These are phyloP conservation scores for Scedosporium aurantiacum DNA, from an alignment of 2,329 filamentous ascomycete species.

Conservation along the genomic window DNA sequence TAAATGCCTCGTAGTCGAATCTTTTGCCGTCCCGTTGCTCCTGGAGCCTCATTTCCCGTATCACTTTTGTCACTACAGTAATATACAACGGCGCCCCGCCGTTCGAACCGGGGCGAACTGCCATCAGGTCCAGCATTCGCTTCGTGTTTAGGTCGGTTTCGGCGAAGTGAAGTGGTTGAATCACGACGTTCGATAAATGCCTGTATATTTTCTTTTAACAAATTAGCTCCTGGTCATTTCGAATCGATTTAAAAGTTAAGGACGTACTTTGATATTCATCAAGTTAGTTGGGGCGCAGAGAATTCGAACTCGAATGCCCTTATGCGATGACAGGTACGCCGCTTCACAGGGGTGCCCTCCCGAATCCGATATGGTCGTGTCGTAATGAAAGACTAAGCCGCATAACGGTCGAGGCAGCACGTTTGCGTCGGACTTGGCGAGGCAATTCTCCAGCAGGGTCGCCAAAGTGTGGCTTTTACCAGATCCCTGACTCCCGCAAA, in stretches of 20 bases:
- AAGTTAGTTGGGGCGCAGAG: slow-evolving; percentile 45
- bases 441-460: slow-evolving; percentile 45
- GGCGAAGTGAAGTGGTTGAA: slow-evolving; percentile 40
- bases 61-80: slow-evolving; percentile 40
- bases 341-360: slow-evolving; percentile 47
- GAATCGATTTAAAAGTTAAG: background rate
- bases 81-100: slow-evolving; percentile 46
- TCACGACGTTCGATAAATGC: slow-evolving; percentile 28
- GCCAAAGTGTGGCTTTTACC: slow-evolving; percentile 53
- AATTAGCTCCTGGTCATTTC: too few relatives aligned
- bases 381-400: slow-evolving; percentile 55
- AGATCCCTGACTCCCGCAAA: slow-evolving; percentile 53
- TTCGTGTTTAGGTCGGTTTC: slow-evolving; percentile 43
- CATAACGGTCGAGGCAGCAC: slow-evolving; percentile 40
- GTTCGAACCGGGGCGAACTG: slow-evolving; percentile 23
- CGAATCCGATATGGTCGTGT: slow-evolving; percentile 38
- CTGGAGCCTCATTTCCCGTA: slow-evolving; percentile 41
- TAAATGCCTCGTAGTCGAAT: slow-evolving; percentile 43
- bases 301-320: slow-evolving; percentile 35
- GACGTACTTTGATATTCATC: slow-evolving; percentile 23
- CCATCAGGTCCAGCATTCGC: slow-evolving; percentile 51
- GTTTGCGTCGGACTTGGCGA: slow-evolving; percentile 33
- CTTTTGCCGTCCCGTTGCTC: slow-evolving; percentile 23
- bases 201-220: slow-evolving; percentile 23
- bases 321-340: slow-evolving; percentile 37